Base-by-base conservation (phyloP, 441 rosid genomes). In the Flueggea neowawraea region DNA sequence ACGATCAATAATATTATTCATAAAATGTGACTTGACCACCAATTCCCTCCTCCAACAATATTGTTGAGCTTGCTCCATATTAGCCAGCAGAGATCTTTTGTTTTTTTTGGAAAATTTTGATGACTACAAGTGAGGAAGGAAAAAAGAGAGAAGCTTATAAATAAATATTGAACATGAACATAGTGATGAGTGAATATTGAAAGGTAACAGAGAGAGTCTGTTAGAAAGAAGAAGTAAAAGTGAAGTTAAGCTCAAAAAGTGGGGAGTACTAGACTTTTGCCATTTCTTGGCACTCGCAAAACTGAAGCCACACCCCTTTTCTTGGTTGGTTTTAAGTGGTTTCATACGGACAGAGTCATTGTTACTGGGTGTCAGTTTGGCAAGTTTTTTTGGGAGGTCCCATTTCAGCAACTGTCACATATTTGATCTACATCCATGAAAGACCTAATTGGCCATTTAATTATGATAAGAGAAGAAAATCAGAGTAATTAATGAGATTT, bases 381-480 rank as follows among this genome's bases (percentile, higher is more conserved):
- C 12, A 69, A 73, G 28, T 22, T 22, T 56, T 61, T 66, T 55
- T 9, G 43, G 51, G 66, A 41, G 73, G 68, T 16, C 74, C 75
- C 78, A 57, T 70, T 16, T 14, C 44, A 54, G 76, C 76, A 74
- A 74, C 71, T 73, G 71, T 73, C 63, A 61, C 3, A 63, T 66
- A 56, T 60, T 73, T 65, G 65, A 59, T 44, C 60, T 61, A 71
- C 70, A 71, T 55, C 70, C 63, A 52, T 60, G 60, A 68, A 67
- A 62, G 32, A 67, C 56, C 74, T 55, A 61, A 63, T 41, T 10
- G 49, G 66, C 53, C 64, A 63, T 63, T 22, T 64, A 62, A 63
- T 69, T 59, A 58, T 44, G 2, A 6, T 14, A 31, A n/a, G 15
- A 44, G 9, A 22, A 53, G 43, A 10, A 17, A 1, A 43, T 22